phyloP scores from a whole-genome alignment of 1,284 basidiomycete genomes.

The Ceratobasidium sp. region DNA sequence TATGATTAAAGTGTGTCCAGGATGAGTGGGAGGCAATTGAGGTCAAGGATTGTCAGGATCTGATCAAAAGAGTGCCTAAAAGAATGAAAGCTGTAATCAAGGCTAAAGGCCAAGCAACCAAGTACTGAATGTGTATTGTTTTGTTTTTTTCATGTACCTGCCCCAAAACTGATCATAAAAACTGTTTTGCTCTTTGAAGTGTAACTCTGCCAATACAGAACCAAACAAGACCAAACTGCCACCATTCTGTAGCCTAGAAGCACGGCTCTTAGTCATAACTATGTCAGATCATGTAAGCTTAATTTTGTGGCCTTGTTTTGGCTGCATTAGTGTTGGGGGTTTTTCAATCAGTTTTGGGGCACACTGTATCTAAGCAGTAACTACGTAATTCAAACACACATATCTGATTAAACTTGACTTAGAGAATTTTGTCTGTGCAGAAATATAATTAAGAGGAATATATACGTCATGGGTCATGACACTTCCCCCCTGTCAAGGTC shows the following conservation, averaged over 20 bases:
- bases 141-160: too few species aligned
- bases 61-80: conserved; percentile 20
- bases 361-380: too few species aligned
- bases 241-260: background rate
- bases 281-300: too few species aligned
- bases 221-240: background rate
- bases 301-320: too few species aligned
- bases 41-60: conserved; percentile 8
- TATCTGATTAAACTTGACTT: too few species aligned
- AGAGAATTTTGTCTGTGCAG: too few species aligned
- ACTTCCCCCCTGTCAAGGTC: background rate
- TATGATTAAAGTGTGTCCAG: background rate
- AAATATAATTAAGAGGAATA: too few species aligned
- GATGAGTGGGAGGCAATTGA: conserved; percentile 13
- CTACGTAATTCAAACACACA: too few species aligned
- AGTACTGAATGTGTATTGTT: too few species aligned
- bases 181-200: background rate
- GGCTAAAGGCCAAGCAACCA: too few species aligned
- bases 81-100: background rate
- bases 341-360: background rate
- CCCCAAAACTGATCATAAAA: background rate
- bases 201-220: background rate
- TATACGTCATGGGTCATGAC: too few species aligned
- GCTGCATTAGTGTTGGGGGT: background rate
- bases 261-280: background rate